Base-by-base conservation (phyloP, 139 green algal genomes). In the Auxenochlorella pyrenoidosa region DNA sequence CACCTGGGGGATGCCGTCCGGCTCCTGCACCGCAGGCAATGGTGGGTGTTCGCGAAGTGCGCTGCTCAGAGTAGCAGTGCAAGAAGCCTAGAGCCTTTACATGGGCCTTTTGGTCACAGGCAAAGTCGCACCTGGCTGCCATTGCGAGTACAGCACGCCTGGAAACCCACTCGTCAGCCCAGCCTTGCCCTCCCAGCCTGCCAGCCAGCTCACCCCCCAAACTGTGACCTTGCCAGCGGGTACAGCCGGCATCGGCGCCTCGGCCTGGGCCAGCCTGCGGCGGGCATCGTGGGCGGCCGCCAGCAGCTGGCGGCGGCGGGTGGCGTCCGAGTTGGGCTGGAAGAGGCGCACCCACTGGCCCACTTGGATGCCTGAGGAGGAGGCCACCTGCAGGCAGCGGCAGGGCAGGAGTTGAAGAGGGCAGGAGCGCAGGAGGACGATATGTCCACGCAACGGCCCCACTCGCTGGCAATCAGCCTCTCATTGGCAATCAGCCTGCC, bases 311-410 rank as follows among this genome's bases (percentile, higher is more conserved):
- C 80, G 59, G 22, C 80, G 80, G 28, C 28, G 3, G 15, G 60
- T 76, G 63, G 75, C 75, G 43, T 85, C 80, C 5, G 80, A 44
- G 30, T 66, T 43, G 30, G 80, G 80, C 80, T 75, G 59, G 54
- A 54, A 85, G 38, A 85, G 40, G 22, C 63, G 63, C 59, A 85
- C 60, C 80, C 80, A 85, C 80, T 75, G 44, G 80, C 80, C 80
- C 28, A 71, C 51, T 1, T 41, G 21, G 40, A 85, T 85, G 38
- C 41, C 63, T 13, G 13, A 32, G 8, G 63, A 63, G 41, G 26
- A 77, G 40, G 80, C 38, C 10, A 85, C 80, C 80, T 85, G 80
- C 78, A 41, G 66, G 40, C 34, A 22, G 38, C 72, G 19, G 72
- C 38, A n/a, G 40, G 15, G 36, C 1, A 30, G 70, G 70, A 6